phyloP scores from a whole-genome alignment of 352 stramenopile species.

The Peronospora destructor region DNA sequence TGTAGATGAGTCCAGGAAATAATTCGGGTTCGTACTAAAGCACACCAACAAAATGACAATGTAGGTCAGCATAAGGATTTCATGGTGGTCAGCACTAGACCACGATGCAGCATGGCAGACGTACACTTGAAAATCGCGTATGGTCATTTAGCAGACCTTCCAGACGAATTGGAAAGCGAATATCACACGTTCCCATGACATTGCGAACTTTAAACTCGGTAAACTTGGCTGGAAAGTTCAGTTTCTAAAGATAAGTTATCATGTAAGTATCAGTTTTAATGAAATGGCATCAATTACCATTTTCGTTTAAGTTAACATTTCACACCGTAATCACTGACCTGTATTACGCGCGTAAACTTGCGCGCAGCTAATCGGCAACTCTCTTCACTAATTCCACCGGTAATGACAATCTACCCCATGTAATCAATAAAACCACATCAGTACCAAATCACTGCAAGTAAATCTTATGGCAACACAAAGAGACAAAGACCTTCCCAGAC shows the following conservation, averaged over 20 bases:
- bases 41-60: constrained; percentile 82
- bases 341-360: constrained; percentile 84
- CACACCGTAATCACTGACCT: constrained; percentile 30
- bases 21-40: constrained; percentile 99
- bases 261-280: not conserved
- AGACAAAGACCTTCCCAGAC: constrained; percentile 86
- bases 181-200: constrained; percentile 96
- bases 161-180: constrained; percentile 97
- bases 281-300: not conserved
- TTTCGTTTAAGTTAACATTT: not conserved
- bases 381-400: constrained; percentile 74
- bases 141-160: constrained; percentile 97
- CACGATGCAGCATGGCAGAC: constrained; percentile 11
- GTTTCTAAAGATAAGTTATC: constrained; percentile 46
- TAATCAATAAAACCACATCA: constrained; percentile 1
- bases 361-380: constrained; percentile 74
- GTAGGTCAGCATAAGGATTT: constrained; percentile 62
- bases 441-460: not conserved
- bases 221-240: constrained; percentile 82
- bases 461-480: not conserved
- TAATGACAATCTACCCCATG: constrained; percentile 69
- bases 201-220: constrained; percentile 94
- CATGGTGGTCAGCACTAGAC: constrained; percentile 72
- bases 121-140: constrained; percentile 90
- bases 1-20: constrained; percentile 99